Base-by-base conservation (phyloP, 2,329 filamentous ascomycete species). In the Lithohypha guttulata region DNA sequence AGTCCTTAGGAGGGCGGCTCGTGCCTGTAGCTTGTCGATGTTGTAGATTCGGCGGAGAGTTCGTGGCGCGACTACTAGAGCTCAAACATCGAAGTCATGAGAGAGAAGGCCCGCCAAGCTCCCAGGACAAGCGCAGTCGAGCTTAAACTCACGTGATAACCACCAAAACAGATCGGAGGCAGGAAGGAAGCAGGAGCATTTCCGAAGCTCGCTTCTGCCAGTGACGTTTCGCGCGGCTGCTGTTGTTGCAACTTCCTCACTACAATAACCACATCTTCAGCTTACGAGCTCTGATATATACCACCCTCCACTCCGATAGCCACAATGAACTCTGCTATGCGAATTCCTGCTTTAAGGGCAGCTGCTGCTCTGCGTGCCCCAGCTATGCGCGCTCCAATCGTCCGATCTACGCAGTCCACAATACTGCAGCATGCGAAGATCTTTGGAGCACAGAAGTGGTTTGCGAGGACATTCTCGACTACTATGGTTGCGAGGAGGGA, bases 381-480 rank as follows among this genome's bases (percentile, higher is more conserved):
- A 11, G 26, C 19, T 14, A 17, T 39, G 25, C 35, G 35, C n/a
- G 35, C 26, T 13, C 35, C 35, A 6, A 22, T 39, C 14, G 26
- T 39, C 11, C 25, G 35, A 10, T 39, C 35, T 13, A 40, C 30
- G 11, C 35, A 22, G 17, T 39, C 35, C n/a, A 25, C 30, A 10
- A 40, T 40, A 25, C 23, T 50, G 29, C 46, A 48, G 26, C 49
- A 52, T 35, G 32, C 46, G 44, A 42, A 45, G 28, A 37, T 49
- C 18, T 43, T 45, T 37, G 44, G 47, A 35, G 42, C 42, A n/a
- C n/a, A n/a, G n/a, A n/a, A n/a, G n/a, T n/a, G n/a, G n/a, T n/a
- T n/a, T n/a, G n/a, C n/a, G 35, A 43, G 47, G 34, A 43, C 44
- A 10, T 51, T 52, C 46, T 47, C 50, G 35, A 47, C 45, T 38